A percentile compares a stretch with the other conserved stretches of the same genome.
Evolutionary conservation across 768 basidiomycete species (phyloP).

Genomic region (Crucibulum laeve): DNA sequence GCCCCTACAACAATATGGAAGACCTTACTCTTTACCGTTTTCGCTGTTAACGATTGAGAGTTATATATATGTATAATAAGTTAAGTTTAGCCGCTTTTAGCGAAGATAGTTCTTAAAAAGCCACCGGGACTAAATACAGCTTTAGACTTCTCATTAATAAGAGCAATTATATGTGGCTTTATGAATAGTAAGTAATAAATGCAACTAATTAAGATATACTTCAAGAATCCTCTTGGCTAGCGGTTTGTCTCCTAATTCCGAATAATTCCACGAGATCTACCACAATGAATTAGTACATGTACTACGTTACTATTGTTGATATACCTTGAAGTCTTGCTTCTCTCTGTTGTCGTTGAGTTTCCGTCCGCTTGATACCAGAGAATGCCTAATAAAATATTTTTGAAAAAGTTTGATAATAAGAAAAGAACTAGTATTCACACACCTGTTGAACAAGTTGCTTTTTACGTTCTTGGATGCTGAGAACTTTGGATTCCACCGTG

Average conservation of each 20-base stretch:
- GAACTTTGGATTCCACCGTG: constrained; percentile 82
- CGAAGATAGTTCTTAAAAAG: no score
- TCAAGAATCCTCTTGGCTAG: no score
- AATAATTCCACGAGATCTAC: constrained; percentile 57
- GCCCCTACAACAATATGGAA: no score
- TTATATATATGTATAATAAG: no score
- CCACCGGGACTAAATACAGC: no score
- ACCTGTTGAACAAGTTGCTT: constrained; percentile 77
- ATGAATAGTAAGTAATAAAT: no score
- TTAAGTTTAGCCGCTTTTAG: no score
- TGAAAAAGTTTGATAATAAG: neutral
- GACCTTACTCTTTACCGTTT: no score
- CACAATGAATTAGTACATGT: neutral
- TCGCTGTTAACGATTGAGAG: no score
- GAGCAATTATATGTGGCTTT: no score
- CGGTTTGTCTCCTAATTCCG: constrained; percentile 14
- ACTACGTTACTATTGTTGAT: constrained; percentile 5
- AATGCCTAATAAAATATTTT: constrained; percentile 55
- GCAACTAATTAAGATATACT: no score
- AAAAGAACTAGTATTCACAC: constrained; percentile 2
- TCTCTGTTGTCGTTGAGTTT: constrained; percentile 71
- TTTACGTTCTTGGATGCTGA: constrained; percentile 86
- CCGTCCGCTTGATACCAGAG: constrained; percentile 72
- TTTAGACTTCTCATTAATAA: no score
- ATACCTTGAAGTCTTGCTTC: constrained; percentile 80